These are phyloP conservation scores for Fraxinus ornus DNA, from an alignment of 305 asterid species.

Conservation along the genomic window DNA sequence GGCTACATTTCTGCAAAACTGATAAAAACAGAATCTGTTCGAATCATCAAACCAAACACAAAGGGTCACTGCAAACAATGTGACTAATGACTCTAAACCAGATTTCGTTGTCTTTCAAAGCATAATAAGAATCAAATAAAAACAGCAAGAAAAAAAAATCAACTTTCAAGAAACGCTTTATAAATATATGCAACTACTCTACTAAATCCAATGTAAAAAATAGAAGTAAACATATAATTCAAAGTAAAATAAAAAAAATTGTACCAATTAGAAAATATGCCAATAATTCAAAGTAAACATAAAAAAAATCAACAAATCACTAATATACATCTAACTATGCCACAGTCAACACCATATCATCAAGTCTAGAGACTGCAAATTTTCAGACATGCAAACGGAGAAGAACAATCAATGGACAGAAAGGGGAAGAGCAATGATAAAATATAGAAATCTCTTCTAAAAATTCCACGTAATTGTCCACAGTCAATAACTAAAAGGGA, in stretches of 20 bases:
- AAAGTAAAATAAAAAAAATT: not conserved
- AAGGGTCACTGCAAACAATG: not conserved
- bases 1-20: not conserved
- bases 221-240: not conserved
- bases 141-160: conserved; percentile 2
- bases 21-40: conserved; percentile 1
- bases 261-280: conserved; percentile 15
- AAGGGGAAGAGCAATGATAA: not conserved
- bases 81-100: not conserved
- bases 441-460: not conserved
- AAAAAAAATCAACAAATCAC: conserved; percentile 9
- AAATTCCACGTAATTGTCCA: not conserved
- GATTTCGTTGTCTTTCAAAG: not conserved
- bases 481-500: not conserved
- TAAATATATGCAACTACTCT: not conserved
- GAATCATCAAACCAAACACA: conserved; percentile 19
- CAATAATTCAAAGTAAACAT: conserved; percentile 1
- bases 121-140: not conserved
- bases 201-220: conserved; percentile 1
- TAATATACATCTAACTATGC: not conserved
- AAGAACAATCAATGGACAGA: not conserved
- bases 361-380: not conserved
- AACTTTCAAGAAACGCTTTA: not conserved
- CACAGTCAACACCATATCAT: conserved; percentile 8
- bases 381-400: not conserved